Conservation (phyloP, 441 rosid species). For the Erodium texanum region DNA sequence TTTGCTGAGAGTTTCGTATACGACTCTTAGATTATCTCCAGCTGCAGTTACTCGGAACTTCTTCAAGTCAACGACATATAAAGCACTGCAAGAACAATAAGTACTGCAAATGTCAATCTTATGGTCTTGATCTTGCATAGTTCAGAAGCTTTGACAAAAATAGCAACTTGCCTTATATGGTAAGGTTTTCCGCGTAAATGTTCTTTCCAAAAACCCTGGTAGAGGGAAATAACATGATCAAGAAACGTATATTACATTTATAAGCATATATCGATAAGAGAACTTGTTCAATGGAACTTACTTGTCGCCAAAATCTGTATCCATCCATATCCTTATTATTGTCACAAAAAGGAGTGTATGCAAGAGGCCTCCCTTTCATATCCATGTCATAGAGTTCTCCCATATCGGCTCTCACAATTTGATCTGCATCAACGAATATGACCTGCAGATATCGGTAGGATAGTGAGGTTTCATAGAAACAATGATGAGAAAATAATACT, state of each 20-base stretch:
- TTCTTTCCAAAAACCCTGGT: constrained; percentile 97
- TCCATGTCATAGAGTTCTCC: constrained; percentile 98
- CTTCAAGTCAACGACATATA: constrained; percentile 87
- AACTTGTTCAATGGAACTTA: constrained; percentile 21
- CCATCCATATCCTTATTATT: constrained; percentile 99
- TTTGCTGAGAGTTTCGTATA: constrained; percentile 96
- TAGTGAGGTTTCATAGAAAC: too few relatives aligned
- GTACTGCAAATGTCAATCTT: constrained; percentile 25
- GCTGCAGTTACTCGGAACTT: constrained; percentile 94
- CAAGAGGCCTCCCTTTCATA: constrained; percentile 93
- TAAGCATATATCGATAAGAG: too few relatives aligned
- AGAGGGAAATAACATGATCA: too few relatives aligned
- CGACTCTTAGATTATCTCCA: constrained; percentile 90
- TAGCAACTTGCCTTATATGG: constrained; percentile 89
- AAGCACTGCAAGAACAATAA: constrained; percentile 55
- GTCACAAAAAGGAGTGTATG: constrained; percentile 98
- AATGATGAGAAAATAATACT: too few relatives aligned
- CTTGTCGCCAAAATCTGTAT: constrained; percentile 97
- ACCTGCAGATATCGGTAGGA: too few relatives aligned
- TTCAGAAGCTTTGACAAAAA: too few relatives aligned
- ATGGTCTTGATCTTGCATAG: too few relatives aligned
- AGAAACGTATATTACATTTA: too few relatives aligned
- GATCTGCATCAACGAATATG: constrained; percentile 99
- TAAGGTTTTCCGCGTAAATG: constrained; percentile 85
- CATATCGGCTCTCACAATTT: constrained; percentile 90